These are phyloP conservation scores for Picochlorum costavermella DNA, from an alignment of 139 green algal species.

Conservation along the genomic window DNA sequence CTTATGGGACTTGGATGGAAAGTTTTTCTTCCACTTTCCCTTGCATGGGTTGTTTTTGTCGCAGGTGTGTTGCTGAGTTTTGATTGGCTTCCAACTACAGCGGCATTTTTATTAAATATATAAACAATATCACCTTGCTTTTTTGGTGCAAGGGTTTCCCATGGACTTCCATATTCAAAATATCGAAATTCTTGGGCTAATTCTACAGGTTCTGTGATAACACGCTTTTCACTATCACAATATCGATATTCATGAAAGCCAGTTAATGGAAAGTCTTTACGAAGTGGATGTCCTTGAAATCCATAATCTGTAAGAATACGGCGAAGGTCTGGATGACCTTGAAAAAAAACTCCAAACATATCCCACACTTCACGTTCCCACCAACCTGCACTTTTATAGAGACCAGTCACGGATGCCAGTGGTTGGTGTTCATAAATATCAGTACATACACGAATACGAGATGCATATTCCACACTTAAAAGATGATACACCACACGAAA, in stretches of 20 bases:
- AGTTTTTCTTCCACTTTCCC: constrained; percentile 51
- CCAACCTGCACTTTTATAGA: constrained; percentile 47
- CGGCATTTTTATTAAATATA: too few species aligned
- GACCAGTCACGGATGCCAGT: constrained; percentile 27
- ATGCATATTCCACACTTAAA: constrained; percentile 46
- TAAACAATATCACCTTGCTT: too few species aligned
- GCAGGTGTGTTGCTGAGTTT: constrained; percentile 13
- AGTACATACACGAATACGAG: constrained; percentile 40
- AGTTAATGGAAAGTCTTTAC: constrained; percentile 84
- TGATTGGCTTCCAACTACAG: not conserved
- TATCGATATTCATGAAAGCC: constrained; percentile 73
- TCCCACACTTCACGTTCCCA: constrained; percentile 75
- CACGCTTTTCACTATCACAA: constrained; percentile 50
- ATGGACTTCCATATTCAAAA: constrained; percentile 75
- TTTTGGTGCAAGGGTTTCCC: constrained; percentile 33
- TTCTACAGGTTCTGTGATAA: constrained; percentile 48
- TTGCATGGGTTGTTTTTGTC: constrained; percentile 41
- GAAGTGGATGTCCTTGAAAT: constrained; percentile 77
- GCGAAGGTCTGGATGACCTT: constrained; percentile 73
- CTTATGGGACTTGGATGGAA: constrained; percentile 65
- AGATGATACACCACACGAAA: constrained; percentile 52
- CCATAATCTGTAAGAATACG: constrained; percentile 86
- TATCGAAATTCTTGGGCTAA: constrained; percentile 58
- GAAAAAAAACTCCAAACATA: constrained; percentile 89
- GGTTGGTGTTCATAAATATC: constrained; percentile 32